phyloP scores from a whole-genome alignment of 805 yeast species.

The Sporopachydermia quercuum region DNA sequence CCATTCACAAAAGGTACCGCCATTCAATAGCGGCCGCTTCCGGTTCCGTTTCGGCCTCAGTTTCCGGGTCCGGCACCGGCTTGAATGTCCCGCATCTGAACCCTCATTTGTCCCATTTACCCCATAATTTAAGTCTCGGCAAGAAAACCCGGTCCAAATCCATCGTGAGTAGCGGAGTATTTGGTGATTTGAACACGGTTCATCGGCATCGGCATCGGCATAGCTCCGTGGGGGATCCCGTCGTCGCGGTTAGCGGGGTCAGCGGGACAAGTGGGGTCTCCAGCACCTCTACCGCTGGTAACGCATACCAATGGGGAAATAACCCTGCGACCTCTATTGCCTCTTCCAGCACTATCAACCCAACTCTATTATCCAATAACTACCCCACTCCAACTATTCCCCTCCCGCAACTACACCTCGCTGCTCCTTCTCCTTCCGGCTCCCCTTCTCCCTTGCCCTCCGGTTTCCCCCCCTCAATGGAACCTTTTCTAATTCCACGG shows the following conservation, averaged over 20 bases:
- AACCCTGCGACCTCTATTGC: too few relatives aligned
- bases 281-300: neutral
- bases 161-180: neutral
- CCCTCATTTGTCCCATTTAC: too few relatives aligned
- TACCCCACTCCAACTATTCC: neutral
- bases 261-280: neutral
- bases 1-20: neutral
- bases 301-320: too few relatives aligned
- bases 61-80: too few relatives aligned
- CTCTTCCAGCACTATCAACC: neutral
- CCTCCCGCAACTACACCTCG: neutral
- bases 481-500: constrained; percentile 2
- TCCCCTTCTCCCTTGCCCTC: neutral
- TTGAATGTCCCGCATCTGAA: too few relatives aligned
- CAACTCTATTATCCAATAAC: neutral
- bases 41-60: neutral
- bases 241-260: too few relatives aligned
- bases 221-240: neutral
- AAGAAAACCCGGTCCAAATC: neutral
- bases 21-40: neutral
- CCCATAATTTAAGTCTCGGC: too few relatives aligned
- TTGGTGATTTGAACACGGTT: neutral
- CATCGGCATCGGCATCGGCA: neutral
- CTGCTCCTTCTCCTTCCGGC: neutral
- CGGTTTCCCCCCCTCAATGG: neutral